phyloP scores from a whole-genome alignment of 2,329 filamentous ascomycete species.

The Hirsutella rhossiliensis region DNA sequence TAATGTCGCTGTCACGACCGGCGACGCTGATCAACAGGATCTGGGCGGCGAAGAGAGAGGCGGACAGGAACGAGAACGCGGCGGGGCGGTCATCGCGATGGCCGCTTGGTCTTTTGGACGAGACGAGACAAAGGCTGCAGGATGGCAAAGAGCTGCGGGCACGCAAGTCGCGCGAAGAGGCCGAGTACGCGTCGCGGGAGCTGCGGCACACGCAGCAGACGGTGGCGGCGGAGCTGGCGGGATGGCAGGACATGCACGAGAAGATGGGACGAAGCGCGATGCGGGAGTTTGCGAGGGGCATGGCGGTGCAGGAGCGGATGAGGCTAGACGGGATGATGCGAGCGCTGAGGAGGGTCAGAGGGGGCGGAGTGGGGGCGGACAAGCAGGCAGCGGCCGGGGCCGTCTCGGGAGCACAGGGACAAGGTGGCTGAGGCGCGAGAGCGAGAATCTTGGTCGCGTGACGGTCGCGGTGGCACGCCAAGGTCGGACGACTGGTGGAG shows the following conservation, averaged over 20 bases:
- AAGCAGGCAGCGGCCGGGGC: neutral
- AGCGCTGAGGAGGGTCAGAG: conserved; percentile 53
- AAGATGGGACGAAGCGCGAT: conserved; percentile 64
- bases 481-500: no score
- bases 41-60: conserved; percentile 56
- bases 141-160: conserved; percentile 78
- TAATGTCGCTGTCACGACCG: conserved; percentile 68
- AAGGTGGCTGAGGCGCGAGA: neutral
- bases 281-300: conserved; percentile 61
- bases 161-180: conserved; percentile 55
- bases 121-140: conserved; percentile 69
- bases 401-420: neutral
- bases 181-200: conserved; percentile 65
- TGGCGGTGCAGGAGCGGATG: conserved; percentile 70
- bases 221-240: conserved; percentile 80
- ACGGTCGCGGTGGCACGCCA: no score
- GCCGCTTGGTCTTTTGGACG: conserved; percentile 74
- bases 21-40: conserved; percentile 68
- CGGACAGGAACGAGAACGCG: conserved; percentile 67
- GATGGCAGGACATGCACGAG: conserved; percentile 85
- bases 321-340: conserved; percentile 70
- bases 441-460: no score
- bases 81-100: conserved; percentile 64
- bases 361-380: neutral
- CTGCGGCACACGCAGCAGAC: conserved; percentile 87